Percentiles rank a stretch among this genome's conserved stretches.
These are phyloP conservation scores for Primulina eburnea DNA, from an alignment of 257 asterid genomes.

Conservation along the genomic window DNA sequence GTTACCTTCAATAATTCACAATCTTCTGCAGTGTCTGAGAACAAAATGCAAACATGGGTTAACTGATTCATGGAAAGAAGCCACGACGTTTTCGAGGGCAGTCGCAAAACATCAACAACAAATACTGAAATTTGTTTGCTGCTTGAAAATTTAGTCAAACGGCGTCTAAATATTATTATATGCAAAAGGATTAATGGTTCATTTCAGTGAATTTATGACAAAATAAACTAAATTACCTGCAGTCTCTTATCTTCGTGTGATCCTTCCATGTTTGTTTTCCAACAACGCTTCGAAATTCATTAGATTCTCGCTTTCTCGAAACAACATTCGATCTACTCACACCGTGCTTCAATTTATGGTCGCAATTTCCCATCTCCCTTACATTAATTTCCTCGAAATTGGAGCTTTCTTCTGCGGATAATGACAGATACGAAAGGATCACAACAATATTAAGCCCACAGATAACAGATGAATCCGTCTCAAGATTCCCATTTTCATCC, in stretches of 20 bases:
- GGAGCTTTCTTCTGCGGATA: constrained; percentile 19
- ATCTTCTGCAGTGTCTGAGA: constrained; percentile 36
- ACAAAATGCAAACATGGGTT: neutral
- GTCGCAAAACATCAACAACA: neutral
- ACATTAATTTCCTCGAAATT: constrained; percentile 20
- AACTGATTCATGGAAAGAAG: neutral
- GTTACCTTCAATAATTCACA: constrained; percentile 22
- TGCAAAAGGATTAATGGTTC: neutral
- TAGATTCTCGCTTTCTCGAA: constrained; percentile 10
- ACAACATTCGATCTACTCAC: constrained; percentile 16
- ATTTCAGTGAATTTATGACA: neutral
- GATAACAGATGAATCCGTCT: constrained; percentile 9
- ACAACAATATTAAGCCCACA: constrained; percentile 41
- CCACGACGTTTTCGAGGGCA: neutral
- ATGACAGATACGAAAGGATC: constrained; percentile 43
- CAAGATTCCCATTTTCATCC: constrained; percentile 12
- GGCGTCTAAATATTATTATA: neutral
- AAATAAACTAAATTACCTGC: constrained; percentile 27
- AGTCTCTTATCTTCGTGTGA: constrained; percentile 31
- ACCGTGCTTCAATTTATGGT: constrained; percentile 1
- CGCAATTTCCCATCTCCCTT: constrained; percentile 7
- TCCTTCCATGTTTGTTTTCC: constrained; percentile 22
- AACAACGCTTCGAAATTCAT: constrained; percentile 23
- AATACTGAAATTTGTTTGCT: too few species aligned
- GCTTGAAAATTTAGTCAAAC: neutral